A percentile compares a stretch with the other conserved stretches of the same genome.
Conservation (phyloP, 495 filamentous ascomycete species). For the Hypoxylon lenormandii region DNA sequence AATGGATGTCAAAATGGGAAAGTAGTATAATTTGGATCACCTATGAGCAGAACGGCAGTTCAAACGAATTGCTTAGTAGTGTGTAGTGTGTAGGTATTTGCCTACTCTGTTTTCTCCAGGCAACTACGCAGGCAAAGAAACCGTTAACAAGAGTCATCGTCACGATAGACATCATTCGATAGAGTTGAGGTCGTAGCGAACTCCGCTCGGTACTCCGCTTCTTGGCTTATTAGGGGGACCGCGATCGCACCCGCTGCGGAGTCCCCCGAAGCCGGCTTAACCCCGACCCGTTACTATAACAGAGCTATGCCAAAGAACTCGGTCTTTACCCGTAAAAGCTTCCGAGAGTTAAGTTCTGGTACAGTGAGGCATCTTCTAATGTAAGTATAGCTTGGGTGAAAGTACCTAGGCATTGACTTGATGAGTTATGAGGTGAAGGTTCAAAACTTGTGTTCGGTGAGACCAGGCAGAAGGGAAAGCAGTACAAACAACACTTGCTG, state of each 20-base stretch:
- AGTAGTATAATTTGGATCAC: no score
- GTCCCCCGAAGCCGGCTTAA: conserved; percentile 38
- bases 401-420: no score
- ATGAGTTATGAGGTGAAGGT: no score
- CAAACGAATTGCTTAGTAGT: no score
- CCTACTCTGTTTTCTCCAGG: background rate
- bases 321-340: background rate
- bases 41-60: no score
- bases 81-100: no score
- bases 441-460: no score
- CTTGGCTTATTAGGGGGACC: conserved; percentile 13
- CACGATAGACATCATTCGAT: conserved; percentile 33
- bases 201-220: conserved; percentile 42
- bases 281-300: conserved; percentile 15
- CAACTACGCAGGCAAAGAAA: background rate
- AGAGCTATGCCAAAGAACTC: conserved; percentile 5
- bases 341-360: background rate
- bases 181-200: background rate
- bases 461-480: no score
- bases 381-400: no score
- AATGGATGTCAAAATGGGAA: no score
- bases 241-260: conserved; percentile 35
- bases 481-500: no score
- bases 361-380: background rate
- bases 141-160: background rate